These are phyloP conservation scores for Datura wrightii DNA, from an alignment of 257 asterid genomes.

Conservation along the genomic window DNA sequence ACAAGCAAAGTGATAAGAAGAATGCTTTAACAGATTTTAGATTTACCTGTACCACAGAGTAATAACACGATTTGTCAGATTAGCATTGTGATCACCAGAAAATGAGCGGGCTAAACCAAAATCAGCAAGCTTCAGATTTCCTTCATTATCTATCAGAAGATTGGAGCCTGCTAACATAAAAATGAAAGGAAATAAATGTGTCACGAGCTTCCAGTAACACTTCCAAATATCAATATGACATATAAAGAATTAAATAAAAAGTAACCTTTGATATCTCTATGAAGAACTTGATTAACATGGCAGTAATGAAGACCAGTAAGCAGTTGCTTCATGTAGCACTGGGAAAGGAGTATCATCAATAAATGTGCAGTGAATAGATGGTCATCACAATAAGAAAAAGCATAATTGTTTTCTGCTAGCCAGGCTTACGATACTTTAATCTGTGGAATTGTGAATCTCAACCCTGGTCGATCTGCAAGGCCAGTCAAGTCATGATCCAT, in stretches of 20 bases:
- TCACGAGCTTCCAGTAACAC: slow-evolving; percentile 20
- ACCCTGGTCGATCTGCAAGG: slow-evolving; percentile 96
- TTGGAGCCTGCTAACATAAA: slow-evolving; percentile 73
- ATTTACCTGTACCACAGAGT: slow-evolving; percentile 96
- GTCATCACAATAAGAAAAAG: slow-evolving; percentile 26
- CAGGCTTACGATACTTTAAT: slow-evolving; percentile 71
- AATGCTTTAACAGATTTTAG: slow-evolving; percentile 25
- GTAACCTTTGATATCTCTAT: slow-evolving; percentile 94
- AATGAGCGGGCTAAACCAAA: slow-evolving; percentile 93
- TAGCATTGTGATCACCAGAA: slow-evolving; percentile 77
- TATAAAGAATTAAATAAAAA: slow-evolving; percentile 24
- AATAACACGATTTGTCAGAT: slow-evolving; percentile 93
- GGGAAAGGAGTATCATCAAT: slow-evolving; percentile 42
- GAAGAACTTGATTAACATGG: slow-evolving; percentile 94
- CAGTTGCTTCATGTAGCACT: slow-evolving; percentile 98
- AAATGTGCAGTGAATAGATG: slow-evolving; percentile 33
- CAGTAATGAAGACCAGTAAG: slow-evolving; percentile 96
- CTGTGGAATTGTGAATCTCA: slow-evolving; percentile 90
- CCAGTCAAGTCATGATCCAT: slow-evolving; percentile 98
- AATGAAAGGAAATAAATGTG: slow-evolving; percentile 27
- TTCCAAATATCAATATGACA: slow-evolving; percentile 11
- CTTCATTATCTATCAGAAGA: slow-evolving; percentile 93
- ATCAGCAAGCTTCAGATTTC: slow-evolving; percentile 96
- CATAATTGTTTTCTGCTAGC: not conserved
- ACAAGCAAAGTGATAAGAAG: slow-evolving; percentile 22